phyloP scores from a whole-genome alignment of 257 asterid species.

The Solanum chilense region DNA sequence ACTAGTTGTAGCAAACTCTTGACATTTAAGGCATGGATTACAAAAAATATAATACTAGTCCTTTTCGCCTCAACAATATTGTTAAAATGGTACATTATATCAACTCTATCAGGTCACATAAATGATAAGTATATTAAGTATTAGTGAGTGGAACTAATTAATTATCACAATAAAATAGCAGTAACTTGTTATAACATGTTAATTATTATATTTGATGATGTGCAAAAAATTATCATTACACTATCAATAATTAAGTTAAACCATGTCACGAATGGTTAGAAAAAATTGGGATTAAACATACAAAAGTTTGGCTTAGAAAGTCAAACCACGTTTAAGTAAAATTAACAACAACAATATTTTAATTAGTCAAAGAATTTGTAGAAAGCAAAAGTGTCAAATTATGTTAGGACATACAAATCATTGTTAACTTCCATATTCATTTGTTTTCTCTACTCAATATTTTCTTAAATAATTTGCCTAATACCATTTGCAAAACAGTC shows the following conservation, averaged over 20 bases:
- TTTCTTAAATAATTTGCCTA: neutral
- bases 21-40: neutral
- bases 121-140: neutral
- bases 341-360: neutral
- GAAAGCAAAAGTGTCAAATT: neutral
- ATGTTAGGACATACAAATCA: neutral
- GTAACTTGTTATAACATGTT: neutral
- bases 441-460: neutral
- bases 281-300: neutral
- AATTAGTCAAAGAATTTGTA: neutral
- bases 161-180: neutral
- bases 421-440: neutral
- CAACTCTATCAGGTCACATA: neutral
- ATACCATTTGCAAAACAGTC: neutral
- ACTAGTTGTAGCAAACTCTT: neutral
- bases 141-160: neutral
- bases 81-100: neutral
- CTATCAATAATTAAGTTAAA: neutral
- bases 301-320: neutral
- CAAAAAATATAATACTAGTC: neutral
- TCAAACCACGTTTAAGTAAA: neutral
- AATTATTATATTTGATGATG: neutral
- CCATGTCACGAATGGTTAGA: neutral
- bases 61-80: neutral
- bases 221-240: neutral